Conservation (phyloP, 1,284 basidiomycete genomes). For the Cryptococcus wingfieldii region DNA sequence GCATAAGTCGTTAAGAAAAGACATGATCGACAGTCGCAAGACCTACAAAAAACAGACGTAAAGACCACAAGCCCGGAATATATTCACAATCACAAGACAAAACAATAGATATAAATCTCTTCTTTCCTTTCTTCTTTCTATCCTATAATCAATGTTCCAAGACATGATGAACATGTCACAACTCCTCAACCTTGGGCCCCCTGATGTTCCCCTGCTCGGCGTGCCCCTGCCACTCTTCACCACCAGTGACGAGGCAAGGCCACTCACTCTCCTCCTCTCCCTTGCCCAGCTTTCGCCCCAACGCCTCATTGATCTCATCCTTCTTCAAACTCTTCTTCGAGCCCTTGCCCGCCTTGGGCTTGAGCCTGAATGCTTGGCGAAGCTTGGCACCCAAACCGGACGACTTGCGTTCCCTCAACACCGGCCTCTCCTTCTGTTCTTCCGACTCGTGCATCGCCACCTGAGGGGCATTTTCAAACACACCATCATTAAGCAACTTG, state of each 20-base stretch:
- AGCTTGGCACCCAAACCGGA: neutral
- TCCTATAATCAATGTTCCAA: too few relatives aligned
- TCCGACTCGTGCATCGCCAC: neutral
- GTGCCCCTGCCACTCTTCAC: conserved; percentile 7
- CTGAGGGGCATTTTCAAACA: neutral
- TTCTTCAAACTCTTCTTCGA: neutral
- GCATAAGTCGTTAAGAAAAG: neutral
- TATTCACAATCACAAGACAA: too few relatives aligned
- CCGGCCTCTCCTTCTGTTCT: neutral
- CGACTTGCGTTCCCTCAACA: neutral
- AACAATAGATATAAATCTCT: too few relatives aligned
- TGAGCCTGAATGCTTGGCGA: neutral
- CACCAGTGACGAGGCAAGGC: conserved; percentile 13
- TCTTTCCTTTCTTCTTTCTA: too few relatives aligned
- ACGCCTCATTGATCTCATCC: neutral
- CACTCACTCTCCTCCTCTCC: conserved; percentile 9
- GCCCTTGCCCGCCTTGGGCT: neutral
- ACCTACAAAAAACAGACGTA: too few relatives aligned
- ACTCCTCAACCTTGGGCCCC: neutral
- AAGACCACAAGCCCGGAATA: too few relatives aligned
- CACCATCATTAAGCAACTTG: neutral
- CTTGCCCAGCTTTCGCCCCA: neutral
- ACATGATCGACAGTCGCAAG: neutral
- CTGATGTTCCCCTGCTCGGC: neutral
- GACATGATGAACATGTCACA: conserved; percentile 1